Evolutionary conservation across 2,329 filamentous ascomycete genomes (phyloP).

Genomic region (Fusarium redolens): DNA sequence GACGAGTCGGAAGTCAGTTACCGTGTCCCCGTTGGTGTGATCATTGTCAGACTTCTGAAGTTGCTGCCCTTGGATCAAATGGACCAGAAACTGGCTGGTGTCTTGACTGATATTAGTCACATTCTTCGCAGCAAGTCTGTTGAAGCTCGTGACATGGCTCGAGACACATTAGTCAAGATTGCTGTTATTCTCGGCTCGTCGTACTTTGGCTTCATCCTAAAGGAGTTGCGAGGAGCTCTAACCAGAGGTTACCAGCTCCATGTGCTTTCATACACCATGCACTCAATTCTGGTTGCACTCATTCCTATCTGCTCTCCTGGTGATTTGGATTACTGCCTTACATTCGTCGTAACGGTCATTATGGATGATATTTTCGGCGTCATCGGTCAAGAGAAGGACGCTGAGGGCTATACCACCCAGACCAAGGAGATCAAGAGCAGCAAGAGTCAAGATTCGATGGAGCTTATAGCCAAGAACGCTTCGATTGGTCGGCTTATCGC

Average conservation of each 20-base stretch:
- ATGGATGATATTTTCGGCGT: constrained; percentile 98
- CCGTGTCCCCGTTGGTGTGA: constrained; percentile 88
- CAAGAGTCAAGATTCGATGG: constrained; percentile 98
- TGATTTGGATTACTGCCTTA: constrained; percentile 88
- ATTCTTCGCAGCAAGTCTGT: constrained; percentile 90
- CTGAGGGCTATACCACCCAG: constrained; percentile 91
- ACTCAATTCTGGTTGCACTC: constrained; percentile 84
- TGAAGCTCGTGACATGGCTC: constrained; percentile 89
- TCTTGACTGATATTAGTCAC: constrained; percentile 92
- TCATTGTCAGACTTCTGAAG: constrained; percentile 87
- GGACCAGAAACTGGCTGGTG: constrained; percentile 78
- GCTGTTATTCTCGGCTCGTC: constrained; percentile 81
- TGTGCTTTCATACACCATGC: constrained; percentile 93
- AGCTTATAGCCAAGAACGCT: constrained; percentile 85
- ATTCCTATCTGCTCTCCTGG: constrained; percentile 81
- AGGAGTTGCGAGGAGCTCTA: constrained; percentile 85
- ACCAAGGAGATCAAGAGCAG: constrained; percentile 99
- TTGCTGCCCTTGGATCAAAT: constrained; percentile 80
- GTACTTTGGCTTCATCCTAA: constrained; percentile 93
- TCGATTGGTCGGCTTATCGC: constrained; percentile 79
- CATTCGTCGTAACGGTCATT: constrained; percentile 81
- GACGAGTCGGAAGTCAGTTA: constrained; percentile 94
- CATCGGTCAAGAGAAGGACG: constrained; percentile 95
- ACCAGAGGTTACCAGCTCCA: constrained; percentile 92
- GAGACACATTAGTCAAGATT: constrained; percentile 88